Base-by-base conservation (phyloP, 345 rosid genomes). In the Lepidium africanum region DNA sequence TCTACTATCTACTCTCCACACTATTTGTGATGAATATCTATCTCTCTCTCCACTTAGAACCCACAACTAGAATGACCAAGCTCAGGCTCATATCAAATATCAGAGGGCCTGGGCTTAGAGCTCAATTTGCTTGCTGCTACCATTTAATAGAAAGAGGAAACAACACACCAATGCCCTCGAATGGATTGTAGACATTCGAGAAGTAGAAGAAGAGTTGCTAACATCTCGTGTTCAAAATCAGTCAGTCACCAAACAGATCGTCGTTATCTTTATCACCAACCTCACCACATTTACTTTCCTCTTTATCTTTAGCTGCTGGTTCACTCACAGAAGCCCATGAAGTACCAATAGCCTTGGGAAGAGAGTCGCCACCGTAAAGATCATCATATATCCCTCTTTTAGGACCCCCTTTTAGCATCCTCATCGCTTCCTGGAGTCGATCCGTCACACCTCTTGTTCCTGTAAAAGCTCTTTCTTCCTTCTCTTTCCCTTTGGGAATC, bases 231-330 rank as follows among this genome's bases (percentile, higher is more conserved):
- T 83, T 15, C 63, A 55, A 62, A 71, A 35, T 36, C 32, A 35
- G 32, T 69, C 62, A 94, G 77, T 89, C 95, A 55, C 97, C 97
- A 76, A 94, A 94, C 76, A 91, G 80, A 80, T 93, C 98, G 37
- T 87, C 99, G 13, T 88, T 85, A 3, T 85, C 85, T 6, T 80
- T 83, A 37, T 78, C 63, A 62, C 61, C 63, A 33, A 55, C 63
- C 56, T 47, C 55, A 46, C 10, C 4, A 10, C 59, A n/a, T 71
- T 21, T 75, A 43, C 35, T 58, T 63, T 79, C 87, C 41, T 59
- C 47, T 58, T 67, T 72, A 59, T 53, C 69, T 45, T 68, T 54
- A 55, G 59, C 62, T 10, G 79, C 58, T 21, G 85, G 36, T 53
- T 78, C 73, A 23, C 62, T 51, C 62, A 35, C 62, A 59, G 77